Conservation (phyloP, 352 stramenopile species). For the Phytopythium kandeliae region DNA sequence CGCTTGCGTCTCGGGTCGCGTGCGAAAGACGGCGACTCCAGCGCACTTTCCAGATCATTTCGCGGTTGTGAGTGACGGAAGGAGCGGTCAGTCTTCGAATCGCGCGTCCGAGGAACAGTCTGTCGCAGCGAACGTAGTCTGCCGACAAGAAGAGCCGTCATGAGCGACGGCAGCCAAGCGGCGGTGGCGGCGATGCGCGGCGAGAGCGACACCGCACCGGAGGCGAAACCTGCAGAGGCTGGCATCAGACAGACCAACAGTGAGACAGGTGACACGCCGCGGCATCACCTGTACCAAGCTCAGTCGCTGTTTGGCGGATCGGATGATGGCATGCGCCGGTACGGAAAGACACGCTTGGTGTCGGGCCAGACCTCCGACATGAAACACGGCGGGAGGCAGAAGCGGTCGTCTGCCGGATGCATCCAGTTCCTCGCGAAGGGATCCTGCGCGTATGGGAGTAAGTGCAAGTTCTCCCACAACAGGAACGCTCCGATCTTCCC, state of each 20-base stretch:
- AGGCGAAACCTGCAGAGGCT: background rate
- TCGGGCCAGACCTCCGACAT: background rate
- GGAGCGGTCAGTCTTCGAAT: background rate
- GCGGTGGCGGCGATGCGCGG: conserved; percentile 24
- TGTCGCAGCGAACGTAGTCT: background rate
- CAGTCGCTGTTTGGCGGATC: background rate
- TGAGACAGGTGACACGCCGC: conserved; percentile 7
- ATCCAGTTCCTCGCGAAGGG: conserved; percentile 36
- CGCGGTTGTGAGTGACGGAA: background rate
- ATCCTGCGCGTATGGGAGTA: conserved; percentile 40
- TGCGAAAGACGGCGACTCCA: background rate
- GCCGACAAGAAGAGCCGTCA: conserved; percentile 4
- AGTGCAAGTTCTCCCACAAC: conserved; percentile 61
- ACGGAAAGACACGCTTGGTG: conserved; percentile 10
- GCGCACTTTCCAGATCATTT: background rate
- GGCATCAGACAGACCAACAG: background rate
- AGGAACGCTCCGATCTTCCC: conserved; percentile 1
- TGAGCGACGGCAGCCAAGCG: conserved; percentile 31
- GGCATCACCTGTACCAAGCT: conserved; percentile 12
- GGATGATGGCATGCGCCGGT: background rate
- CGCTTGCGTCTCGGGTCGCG: background rate
- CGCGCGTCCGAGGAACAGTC: background rate
- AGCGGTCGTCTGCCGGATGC: conserved; percentile 14
- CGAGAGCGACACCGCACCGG: conserved; percentile 13
- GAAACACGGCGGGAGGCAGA: background rate